A percentile compares a stretch with the other conserved stretches of the same genome.
These are phyloP conservation scores for Blastobotrys robertii DNA, from an alignment of 805 yeast species.

Conservation along the genomic window DNA sequence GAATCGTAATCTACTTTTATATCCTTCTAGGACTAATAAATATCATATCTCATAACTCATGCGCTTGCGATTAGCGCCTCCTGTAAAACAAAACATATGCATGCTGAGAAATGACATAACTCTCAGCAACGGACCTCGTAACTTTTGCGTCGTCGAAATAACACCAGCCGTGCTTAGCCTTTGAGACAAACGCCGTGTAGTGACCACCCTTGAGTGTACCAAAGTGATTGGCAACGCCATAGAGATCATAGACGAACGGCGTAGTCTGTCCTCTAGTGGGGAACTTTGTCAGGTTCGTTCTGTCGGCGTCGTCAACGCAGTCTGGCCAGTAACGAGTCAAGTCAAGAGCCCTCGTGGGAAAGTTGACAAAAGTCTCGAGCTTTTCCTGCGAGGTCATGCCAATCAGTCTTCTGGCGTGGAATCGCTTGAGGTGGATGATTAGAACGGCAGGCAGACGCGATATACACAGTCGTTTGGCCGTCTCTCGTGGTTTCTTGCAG, in stretches of 20 bases:
- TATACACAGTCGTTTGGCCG: slow-evolving; percentile 61
- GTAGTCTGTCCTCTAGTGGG: slow-evolving; percentile 64
- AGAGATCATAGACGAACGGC: slow-evolving; percentile 68
- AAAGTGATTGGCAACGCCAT: slow-evolving; percentile 75
- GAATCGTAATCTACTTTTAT: neutral
- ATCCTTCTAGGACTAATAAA: neutral
- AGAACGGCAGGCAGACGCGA: slow-evolving; percentile 71
- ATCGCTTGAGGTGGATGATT: slow-evolving; percentile 79
- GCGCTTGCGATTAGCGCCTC: slow-evolving; percentile 25
- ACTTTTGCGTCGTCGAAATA: slow-evolving; percentile 73
- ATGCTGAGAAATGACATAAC: slow-evolving; percentile 54
- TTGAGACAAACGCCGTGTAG: slow-evolving; percentile 72
- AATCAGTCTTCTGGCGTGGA: slow-evolving; percentile 33
- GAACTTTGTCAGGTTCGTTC: slow-evolving; percentile 38
- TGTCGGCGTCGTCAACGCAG: slow-evolving; percentile 33
- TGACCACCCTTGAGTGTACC: slow-evolving; percentile 84
- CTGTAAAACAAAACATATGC: slow-evolving; percentile 80
- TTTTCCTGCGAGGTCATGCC: slow-evolving; percentile 32
- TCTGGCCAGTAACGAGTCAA: slow-evolving; percentile 67
- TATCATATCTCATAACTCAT: neutral
- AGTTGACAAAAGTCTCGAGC: slow-evolving; percentile 54
- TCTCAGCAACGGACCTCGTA: slow-evolving; percentile 39
- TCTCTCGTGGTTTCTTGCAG: slow-evolving; percentile 53
- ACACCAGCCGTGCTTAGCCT: slow-evolving; percentile 57
- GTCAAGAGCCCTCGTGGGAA: slow-evolving; percentile 54